These are phyloP conservation scores for Trichoderma sp. DNA, from an alignment of 2,329 filamentous ascomycete genomes.

Conservation along the genomic window DNA sequence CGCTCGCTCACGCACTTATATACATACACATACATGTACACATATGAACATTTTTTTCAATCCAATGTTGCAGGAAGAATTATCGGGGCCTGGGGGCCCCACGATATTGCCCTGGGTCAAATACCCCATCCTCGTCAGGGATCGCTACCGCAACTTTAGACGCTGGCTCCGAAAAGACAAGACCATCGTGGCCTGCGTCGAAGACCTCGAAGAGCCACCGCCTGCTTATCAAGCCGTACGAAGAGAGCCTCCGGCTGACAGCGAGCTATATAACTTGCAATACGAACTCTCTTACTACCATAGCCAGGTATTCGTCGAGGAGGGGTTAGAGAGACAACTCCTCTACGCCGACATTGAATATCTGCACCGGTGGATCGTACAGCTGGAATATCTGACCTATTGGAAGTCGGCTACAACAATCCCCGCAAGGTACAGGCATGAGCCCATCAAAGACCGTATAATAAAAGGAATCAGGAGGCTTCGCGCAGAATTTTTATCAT, in stretches of 20 bases:
- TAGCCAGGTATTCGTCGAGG: not conserved
- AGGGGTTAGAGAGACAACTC: slow-evolving; percentile 7
- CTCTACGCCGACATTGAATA: slow-evolving; percentile 16
- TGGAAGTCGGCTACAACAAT: not conserved
- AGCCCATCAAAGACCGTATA: not conserved
- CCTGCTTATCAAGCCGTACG: slow-evolving; percentile 17
- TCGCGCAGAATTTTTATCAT: not conserved
- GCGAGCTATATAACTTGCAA: slow-evolving; percentile 1
- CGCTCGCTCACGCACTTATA: not conserved
- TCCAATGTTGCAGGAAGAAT: not conserved
- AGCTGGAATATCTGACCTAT: slow-evolving; percentile 16
- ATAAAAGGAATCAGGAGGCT: not conserved
- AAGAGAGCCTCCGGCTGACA: not conserved
- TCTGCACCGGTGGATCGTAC: slow-evolving; percentile 20
- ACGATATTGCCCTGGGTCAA: not conserved
- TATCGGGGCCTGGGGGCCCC: not conserved
- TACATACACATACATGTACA: not conserved
- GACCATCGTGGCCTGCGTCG: slow-evolving; percentile 11
- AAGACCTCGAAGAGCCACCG: slow-evolving; percentile 19
- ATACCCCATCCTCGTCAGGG: not conserved
- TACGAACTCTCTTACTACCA: not conserved
- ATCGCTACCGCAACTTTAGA: not conserved
- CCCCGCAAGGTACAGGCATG: not conserved
- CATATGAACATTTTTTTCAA: not conserved
- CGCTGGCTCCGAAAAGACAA: not conserved